Evolutionary conservation across 495 filamentous ascomycete genomes (phyloP).

Genomic region (Trichoderma asperelloides): DNA sequence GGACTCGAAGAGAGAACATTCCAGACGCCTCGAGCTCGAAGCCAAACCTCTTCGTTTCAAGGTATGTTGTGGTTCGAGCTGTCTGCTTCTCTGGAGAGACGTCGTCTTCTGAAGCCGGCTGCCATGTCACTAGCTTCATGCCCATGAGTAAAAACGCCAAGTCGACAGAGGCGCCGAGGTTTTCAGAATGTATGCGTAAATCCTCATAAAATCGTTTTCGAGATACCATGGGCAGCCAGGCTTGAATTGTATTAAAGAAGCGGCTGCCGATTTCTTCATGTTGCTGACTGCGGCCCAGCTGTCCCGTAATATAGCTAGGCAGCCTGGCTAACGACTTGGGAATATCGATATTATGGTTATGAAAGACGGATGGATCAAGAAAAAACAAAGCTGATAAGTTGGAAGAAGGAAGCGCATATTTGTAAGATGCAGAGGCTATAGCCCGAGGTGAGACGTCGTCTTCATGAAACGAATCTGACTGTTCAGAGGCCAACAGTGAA

Average conservation of each 20-base stretch:
- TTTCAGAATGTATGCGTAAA: neutral
- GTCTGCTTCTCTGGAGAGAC: neutral
- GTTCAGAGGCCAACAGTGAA: neutral
- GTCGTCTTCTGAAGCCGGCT: neutral
- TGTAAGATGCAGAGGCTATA: neutral
- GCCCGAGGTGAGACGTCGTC: neutral
- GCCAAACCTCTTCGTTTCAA: neutral
- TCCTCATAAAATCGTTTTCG: neutral
- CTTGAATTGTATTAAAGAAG: neutral
- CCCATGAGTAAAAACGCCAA: neutral
- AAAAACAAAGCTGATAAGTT: neutral
- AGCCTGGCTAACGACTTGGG: neutral
- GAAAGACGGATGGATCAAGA: neutral
- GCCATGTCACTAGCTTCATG: constrained; percentile 1
- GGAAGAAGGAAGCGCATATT: neutral
- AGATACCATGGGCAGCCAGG: neutral
- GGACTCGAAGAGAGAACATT: neutral
- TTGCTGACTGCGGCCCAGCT: neutral
- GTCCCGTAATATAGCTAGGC: neutral
- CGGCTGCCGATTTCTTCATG: neutral
- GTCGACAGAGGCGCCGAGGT: neutral
- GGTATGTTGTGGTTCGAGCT: neutral
- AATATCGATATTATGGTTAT: neutral
- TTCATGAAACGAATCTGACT: neutral
- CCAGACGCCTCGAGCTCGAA: neutral